Evolutionary conservation across 345 rosid species (phyloP), one percentile per base, ranked within the genome.

Genomic region (Xanthoceras sorbifolium): DNA sequence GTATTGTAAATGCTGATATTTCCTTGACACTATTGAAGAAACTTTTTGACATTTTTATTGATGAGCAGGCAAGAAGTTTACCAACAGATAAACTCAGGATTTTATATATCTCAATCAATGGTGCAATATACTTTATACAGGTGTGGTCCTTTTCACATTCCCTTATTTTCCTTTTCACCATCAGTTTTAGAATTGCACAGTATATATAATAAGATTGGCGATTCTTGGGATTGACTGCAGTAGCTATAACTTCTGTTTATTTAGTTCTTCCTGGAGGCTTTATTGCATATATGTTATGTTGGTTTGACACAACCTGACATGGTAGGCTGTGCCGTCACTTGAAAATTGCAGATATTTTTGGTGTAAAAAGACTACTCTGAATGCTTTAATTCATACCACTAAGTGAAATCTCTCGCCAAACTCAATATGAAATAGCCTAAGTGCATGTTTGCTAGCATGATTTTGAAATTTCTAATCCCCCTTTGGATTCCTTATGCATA

Each of bases 1-100:
- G n/a, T 28, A 34, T 60, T 73, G 48, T 67, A 7, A n/a, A 9
- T 65, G 65, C 62, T 55, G 52, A n/a, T 59, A 22, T 55, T 44
- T 67, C 7, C 31, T 20, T 64, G 61, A 36, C 22, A 6, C 36
- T 14, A 17, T 20, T 59, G 9, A 64, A 9, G 73, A 76, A 80
- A 34, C 62, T 76, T 81, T n/a, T 36, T 82, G 40, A 86, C 60
- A 38, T 72, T 66, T 72, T 80, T 64, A 46, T 28, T 73, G 31
- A 71, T 78, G 74, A 72, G 64, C 95, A 97, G 99, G 99, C 99
- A 40, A 90, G 97, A 86, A 91, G 96, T 84, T 85, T 97, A 81
- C 98, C 99, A 32, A 87, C 99, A 10, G 97, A 92, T 86, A 92
- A 90, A 84, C 94, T 97, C 71, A 83, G 92, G 81, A 80, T 87